Evolutionary conservation across 108 stramenopile genomes (phyloP).

Genomic region (Seminavis robusta): DNA sequence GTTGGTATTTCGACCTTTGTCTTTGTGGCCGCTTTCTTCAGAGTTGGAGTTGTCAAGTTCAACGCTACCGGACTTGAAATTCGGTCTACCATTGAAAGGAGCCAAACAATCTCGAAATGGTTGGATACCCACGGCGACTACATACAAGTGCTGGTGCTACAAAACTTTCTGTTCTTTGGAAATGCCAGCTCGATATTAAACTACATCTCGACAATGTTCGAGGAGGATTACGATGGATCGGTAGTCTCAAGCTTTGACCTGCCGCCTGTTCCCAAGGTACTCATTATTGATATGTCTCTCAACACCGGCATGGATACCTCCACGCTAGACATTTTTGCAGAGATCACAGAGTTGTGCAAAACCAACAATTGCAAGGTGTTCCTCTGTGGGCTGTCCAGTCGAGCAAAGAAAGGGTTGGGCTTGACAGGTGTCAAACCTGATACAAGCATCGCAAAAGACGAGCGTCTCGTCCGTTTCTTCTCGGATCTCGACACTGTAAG

Average conservation of each 20-base stretch:
- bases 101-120: constrained; percentile 39
- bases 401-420: constrained; percentile 31
- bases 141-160: constrained; percentile 63
- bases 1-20: constrained; percentile 58
- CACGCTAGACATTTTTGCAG: constrained; percentile 63
- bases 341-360: constrained; percentile 49
- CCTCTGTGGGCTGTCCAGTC: constrained; percentile 38
- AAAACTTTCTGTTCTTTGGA: constrained; percentile 77
- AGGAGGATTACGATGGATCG: constrained; percentile 23
- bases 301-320: constrained; percentile 69
- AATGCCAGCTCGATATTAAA: constrained; percentile 55
- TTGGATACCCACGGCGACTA: constrained; percentile 58
- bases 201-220: constrained; percentile 68
- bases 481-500: constrained; percentile 53
- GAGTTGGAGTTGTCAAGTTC: constrained; percentile 66
- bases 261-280: constrained; percentile 53
- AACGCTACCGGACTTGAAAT: constrained; percentile 52
- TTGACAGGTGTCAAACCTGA: constrained; percentile 47
- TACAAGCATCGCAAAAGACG: constrained; percentile 8
- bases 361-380: constrained; percentile 51
- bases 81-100: constrained; percentile 59
- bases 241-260: constrained; percentile 10
- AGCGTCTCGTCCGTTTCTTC: constrained; percentile 43
- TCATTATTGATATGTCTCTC: constrained; percentile 64
- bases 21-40: constrained; percentile 64